Base-by-base conservation (phyloP, 1,139 yeast species). In the Geotrichum siamense region DNA sequence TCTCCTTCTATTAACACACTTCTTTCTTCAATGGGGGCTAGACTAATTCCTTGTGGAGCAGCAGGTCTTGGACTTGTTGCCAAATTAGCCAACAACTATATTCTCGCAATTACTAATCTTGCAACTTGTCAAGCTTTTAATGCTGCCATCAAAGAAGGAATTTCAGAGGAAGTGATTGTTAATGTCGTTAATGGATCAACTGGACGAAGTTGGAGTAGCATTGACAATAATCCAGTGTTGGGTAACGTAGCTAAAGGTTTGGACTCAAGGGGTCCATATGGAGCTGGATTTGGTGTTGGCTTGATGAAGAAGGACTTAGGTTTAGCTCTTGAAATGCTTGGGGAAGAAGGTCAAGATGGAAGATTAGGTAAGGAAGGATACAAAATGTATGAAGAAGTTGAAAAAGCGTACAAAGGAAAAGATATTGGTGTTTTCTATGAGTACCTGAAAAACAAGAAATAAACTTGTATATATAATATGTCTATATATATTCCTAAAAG, bases 81-180 rank as follows among this genome's bases (percentile, higher is more conserved):
- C 12, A 76, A 76, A 55, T 67, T 76, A 49, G 69, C 78, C 42
- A 76, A 76, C 61, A 76, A 76, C 58, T 76, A 76, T 55, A 65
- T 76, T 43, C 64, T 76, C 47, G 82, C 81, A 0, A 65, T 76
- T 27, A 74, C 76, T 35, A 76, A 76, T 60, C 66, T 76, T 54
- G 81, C 81, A 1, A 76, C 76, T 12, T 75, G 78, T 5, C 82
- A 76, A 55, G 75, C 79, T 6, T 75, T 76, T 65, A 77, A 73
- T 51, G 63, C 76, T 52, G 82, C 81, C n/a, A 65, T 66, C 49
- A 64, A 75, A 3, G 69, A 75, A 49, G 78, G 78, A 3, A 67
- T 76, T 48, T 70, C 76, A 56, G 62, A 74, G 55, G 58, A 67
- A 37, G 63, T 68, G 45, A 75, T 74, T 54, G 74, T 79, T 20